Evolutionary conservation across 495 filamentous ascomycete species (phyloP), one percentile per base, ranked within the genome.

Genomic region (Aspergillus homomorphus): DNA sequence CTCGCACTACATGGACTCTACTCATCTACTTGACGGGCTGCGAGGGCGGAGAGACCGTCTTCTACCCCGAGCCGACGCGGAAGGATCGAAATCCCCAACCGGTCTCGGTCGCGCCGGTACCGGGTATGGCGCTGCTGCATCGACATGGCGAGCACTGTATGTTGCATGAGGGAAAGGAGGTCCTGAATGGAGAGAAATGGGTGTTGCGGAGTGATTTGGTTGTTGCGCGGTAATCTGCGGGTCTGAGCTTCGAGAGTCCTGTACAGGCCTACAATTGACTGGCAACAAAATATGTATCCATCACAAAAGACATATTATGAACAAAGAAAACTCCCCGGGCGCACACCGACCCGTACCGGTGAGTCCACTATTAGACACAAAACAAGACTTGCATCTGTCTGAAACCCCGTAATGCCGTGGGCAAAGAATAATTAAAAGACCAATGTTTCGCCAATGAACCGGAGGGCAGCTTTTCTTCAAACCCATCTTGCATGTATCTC

Each of bases 1-100:
- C 83, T 2, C 86, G 83, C 64, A 96, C 93, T 16, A 96, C 92
- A 0, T 98, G 92, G 92, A 96, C 93, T 0, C 80, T 96, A 6
- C 80, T 96, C 0, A 83, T 96, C 51, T 98, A 97, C 63, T 81
- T 98, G 30, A 92, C 88, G 0, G 88, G 86, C 9, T 88, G 90
- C 59, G 62, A 76, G 10, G 93, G 93, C 22, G 93, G 92, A 43
- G 90, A 96, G 66, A 97, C 92, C 0, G 87, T 94, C 44, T 98
- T 98, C 71, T 94, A 96, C 66, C 90, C 90, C 0, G 82, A 89
- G 52, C 78, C 80, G 10, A 85, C 79, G 67, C 84, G 66, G 69
- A 60, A 50, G 45, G 72, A 73, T 41, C 69, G 74, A 9, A 77
- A 80, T 18, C 84, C 83, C 45, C 80, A 85, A 53, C 80, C 82